Percentiles rank a stretch among this genome's conserved stretches.
These are phyloP conservation scores for Naganishia sp. DNA, from an alignment of 1,284 basidiomycete species.

Conservation along the genomic window DNA sequence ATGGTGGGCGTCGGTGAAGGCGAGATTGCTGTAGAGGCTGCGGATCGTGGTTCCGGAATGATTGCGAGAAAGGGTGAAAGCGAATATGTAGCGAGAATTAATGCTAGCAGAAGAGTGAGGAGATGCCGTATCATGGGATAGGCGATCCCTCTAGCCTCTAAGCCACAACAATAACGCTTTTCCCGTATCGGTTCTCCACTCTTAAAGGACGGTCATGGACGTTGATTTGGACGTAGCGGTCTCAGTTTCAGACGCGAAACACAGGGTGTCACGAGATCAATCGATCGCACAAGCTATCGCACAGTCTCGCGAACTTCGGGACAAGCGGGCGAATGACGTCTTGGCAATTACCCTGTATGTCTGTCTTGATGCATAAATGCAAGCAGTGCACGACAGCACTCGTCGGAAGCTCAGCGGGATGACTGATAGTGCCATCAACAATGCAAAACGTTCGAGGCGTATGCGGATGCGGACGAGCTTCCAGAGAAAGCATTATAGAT, in stretches of 20 bases:
- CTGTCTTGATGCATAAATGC: neutral
- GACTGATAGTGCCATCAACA: no score
- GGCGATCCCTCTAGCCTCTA: neutral
- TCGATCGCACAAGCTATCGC: no score
- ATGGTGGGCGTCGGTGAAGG: neutral
- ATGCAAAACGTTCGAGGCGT: no score
- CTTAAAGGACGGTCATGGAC: neutral
- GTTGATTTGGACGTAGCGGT: neutral
- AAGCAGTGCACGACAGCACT: no score
- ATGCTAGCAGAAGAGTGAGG: neutral
- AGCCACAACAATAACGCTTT: neutral
- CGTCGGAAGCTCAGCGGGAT: no score
- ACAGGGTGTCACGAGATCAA: conserved; percentile 1
- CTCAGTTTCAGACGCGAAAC: conserved; percentile 2
- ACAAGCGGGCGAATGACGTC: conserved; percentile 9
- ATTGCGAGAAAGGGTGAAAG: neutral
- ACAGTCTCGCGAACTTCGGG: conserved; percentile 2
- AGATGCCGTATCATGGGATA: conserved; percentile 13
- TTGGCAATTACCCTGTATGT: neutral
- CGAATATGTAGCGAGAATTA: conserved; percentile 1
- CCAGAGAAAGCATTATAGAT: neutral
- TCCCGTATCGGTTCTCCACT: neutral
- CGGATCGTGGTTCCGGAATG: neutral
- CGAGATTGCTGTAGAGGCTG: neutral
- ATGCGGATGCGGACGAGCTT: no score